These are phyloP conservation scores for Elaeis guineensis DNA, from an alignment of 176 grass and related monocot species.

Conservation along the genomic window DNA sequence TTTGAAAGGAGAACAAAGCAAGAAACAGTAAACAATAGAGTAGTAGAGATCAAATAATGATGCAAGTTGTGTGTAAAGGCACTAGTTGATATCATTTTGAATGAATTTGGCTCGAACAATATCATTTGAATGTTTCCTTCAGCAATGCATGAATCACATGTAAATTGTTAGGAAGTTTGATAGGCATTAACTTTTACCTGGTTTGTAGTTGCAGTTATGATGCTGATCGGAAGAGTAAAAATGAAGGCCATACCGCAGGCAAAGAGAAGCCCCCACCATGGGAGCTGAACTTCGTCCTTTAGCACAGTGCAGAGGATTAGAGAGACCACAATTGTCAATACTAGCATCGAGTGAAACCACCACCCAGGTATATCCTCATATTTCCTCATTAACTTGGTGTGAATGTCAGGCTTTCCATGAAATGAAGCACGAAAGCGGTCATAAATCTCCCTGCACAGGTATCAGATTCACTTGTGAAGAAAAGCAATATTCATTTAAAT, in stretches of 20 bases:
- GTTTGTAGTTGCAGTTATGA: slow-evolving; percentile 81
- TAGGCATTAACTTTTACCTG: slow-evolving; percentile 31
- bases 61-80: too few species aligned
- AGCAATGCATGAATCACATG: too few species aligned
- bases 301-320: slow-evolving; percentile 60
- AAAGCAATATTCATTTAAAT: too few species aligned
- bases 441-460: slow-evolving; percentile 56
- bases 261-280: slow-evolving; percentile 70
- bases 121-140: too few species aligned
- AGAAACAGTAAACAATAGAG: too few species aligned
- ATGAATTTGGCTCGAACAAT: too few species aligned
- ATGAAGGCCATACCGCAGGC: slow-evolving; percentile 75
- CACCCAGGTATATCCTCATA: slow-evolving; percentile 66
- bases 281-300: slow-evolving; percentile 64
- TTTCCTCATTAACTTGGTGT: slow-evolving; percentile 60
- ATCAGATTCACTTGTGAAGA: too few species aligned
- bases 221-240: slow-evolving; percentile 75
- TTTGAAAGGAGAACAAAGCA: neutral
- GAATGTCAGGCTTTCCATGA: slow-evolving; percentile 48
- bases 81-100: too few species aligned
- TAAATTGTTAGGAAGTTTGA: too few species aligned
- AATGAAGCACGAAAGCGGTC: slow-evolving; percentile 40
- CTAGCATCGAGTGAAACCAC: slow-evolving; percentile 73
- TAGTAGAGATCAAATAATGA: too few species aligned
- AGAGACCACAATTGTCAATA: slow-evolving; percentile 24